Base-by-base conservation (phyloP, 352 stramenopile genomes). In the Pythium diclinum region DNA sequence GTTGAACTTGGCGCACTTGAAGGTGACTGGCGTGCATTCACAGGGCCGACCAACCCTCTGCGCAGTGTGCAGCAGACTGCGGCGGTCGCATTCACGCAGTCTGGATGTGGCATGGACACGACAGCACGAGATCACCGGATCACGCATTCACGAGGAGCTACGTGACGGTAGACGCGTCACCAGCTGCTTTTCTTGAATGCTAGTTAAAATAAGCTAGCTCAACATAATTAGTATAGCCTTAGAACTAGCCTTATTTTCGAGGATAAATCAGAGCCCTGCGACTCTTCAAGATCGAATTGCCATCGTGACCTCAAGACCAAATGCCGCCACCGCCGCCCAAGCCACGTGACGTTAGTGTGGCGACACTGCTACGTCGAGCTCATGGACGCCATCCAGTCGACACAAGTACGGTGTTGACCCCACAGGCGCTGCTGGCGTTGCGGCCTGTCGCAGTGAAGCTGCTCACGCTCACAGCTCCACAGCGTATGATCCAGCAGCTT, bases 401-500 rank as follows among this genome's bases (percentile, higher is more conserved):
- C 14, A 23, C 19, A 7, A 8, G 42, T 11, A 17, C 42, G 7
- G 6, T 49, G 16, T 23, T n/a, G n/a, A n/a, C 14, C n/a, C 46
- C 46, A 3, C 46, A 30, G 13, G n/a, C 46, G 16, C 46, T 52
- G 46, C n/a, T 52, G 5, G n/a, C 46, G n/a, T 10, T 17, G 8
- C n/a, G n/a, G 46, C 23, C 46, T 30, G 23, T 52, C 4, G 10
- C 7, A 6, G 23, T 14, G n/a, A 30, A 30, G n/a, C n/a, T 19
- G 19, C 5, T 36, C 19, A 55, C 48, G 21, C 19, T 34, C 23
- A 55, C 48, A 9, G 7, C 48, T 8, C 48, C 7, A 14, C 48
- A 55, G 48, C 48, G 14, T 7, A 5, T 55, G 48, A 11, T 55
- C 19, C 48, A 55, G 48, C 48, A 55, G 48, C 3, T 55, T 38